Conservation (phyloP, 305 asterid species). For the Petunia hybrid region DNA sequence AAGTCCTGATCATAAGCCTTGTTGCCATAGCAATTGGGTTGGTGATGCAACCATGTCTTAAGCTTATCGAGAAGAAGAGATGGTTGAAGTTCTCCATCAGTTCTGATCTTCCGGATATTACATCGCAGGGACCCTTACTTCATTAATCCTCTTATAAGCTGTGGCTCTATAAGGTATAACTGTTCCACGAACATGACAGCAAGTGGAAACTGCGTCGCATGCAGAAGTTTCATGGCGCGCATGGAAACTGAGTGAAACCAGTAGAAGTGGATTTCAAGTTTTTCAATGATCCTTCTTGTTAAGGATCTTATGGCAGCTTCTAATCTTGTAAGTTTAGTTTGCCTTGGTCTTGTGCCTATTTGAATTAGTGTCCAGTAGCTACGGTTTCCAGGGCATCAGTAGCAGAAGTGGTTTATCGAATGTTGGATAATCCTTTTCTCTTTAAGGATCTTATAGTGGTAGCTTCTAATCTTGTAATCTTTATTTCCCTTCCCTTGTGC, state of each 20-base stretch:
- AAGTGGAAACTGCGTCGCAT: neutral
- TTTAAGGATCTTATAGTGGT: constrained; percentile 8
- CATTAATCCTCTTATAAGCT: neutral
- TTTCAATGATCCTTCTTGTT: neutral
- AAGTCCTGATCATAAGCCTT: constrained; percentile 59
- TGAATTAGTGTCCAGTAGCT: neutral
- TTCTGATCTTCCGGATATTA: constrained; percentile 65
- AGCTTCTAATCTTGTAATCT: constrained; percentile 13
- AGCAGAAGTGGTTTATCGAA: constrained; percentile 2
- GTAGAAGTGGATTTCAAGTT: neutral
- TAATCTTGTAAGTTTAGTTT: neutral
- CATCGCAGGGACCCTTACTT: constrained; percentile 19
- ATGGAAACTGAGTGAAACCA: constrained; percentile 2
- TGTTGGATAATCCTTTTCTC: neutral
- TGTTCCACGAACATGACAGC: neutral
- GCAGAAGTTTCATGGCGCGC: constrained; percentile 16
- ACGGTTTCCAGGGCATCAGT: neutral
- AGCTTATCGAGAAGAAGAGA: constrained; percentile 58
- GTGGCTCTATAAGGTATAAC: constrained; percentile 22
- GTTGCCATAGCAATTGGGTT: constrained; percentile 61
- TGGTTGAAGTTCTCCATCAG: constrained; percentile 70
- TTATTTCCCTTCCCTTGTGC: neutral
- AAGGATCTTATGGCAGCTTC: constrained; percentile 15
- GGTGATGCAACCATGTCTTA: constrained; percentile 63
- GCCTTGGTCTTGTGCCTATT: neutral